A percentile compares a stretch with the other conserved stretches of the same genome.
These are phyloP conservation scores for Asterella californica DNA, from an alignment of 225 moss, liverwort and hornwort genomes.

Conservation along the genomic window DNA sequence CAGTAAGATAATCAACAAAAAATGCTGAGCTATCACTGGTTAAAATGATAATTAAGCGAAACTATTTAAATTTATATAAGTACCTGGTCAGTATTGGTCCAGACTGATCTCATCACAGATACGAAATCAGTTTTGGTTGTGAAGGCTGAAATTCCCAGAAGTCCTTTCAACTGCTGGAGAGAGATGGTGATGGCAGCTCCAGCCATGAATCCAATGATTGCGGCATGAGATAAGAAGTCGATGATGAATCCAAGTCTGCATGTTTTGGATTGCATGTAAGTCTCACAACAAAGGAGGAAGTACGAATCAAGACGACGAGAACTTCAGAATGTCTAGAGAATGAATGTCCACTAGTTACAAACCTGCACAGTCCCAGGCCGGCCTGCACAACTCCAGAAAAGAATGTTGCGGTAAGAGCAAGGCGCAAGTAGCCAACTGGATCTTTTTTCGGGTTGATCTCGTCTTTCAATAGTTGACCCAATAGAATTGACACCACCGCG, in stretches of 20 bases:
- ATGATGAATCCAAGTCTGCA: slow-evolving; percentile 76
- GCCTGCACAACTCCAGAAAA: slow-evolving; percentile 75
- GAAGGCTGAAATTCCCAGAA: slow-evolving; percentile 52
- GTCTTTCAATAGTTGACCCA: slow-evolving; percentile 58
- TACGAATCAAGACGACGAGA: no score
- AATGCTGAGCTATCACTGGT: no score
- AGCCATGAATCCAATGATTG: slow-evolving; percentile 85
- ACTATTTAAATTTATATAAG: not conserved
- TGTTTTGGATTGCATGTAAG: not conserved
- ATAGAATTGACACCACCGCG: slow-evolving; percentile 66
- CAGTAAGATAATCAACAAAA: no score
- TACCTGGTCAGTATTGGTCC: slow-evolving; percentile 38
- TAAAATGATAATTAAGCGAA: not conserved
- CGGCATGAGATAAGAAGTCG: slow-evolving; percentile 83
- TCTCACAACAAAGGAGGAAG: no score
- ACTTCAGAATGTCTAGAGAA: no score
- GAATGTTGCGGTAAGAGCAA: slow-evolving; percentile 74
- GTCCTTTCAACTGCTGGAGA: slow-evolving; percentile 78
- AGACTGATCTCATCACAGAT: slow-evolving; percentile 65
- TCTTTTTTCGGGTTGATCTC: slow-evolving; percentile 34
- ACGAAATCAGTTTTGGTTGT: slow-evolving; percentile 72
- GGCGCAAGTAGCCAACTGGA: slow-evolving; percentile 35
- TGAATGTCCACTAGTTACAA: no score
- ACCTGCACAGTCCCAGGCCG: slow-evolving; percentile 64
- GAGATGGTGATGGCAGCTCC: slow-evolving; percentile 82